Evolutionary conservation across 495 filamentous ascomycete genomes (phyloP).

Genomic region (Tuber umbilicatum): DNA sequence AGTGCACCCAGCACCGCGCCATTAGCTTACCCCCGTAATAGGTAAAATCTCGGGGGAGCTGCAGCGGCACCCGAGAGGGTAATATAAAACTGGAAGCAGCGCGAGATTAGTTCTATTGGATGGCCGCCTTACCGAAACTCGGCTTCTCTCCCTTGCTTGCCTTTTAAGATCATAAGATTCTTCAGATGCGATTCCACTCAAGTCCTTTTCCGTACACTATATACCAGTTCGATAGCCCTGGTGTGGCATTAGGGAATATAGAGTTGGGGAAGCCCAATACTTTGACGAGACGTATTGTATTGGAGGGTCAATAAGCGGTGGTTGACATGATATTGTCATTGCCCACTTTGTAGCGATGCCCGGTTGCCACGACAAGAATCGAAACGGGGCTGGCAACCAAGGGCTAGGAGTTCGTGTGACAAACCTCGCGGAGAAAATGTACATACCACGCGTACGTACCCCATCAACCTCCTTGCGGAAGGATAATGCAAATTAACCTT

Average conservation of each 20-base stretch:
- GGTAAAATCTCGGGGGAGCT: background rate
- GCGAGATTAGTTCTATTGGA: background rate
- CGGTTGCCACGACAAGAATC: background rate
- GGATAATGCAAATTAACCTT: conserved; percentile 24
- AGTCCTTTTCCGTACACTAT: too few species aligned
- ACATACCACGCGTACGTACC: conserved; percentile 17
- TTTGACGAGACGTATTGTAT: too few species aligned
- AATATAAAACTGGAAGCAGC: background rate
- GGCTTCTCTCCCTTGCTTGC: background rate
- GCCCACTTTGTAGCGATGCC: background rate
- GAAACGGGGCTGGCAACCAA: background rate
- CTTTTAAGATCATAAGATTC: background rate
- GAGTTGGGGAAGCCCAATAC: too few species aligned
- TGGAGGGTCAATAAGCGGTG: too few species aligned
- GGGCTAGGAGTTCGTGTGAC: conserved; percentile 4
- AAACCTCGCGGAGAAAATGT: background rate
- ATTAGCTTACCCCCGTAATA: background rate
- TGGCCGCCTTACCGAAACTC: background rate
- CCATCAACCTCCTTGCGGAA: conserved; percentile 6
- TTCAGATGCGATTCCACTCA: background rate
- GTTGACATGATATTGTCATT: background rate
- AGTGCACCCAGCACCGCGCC: too few species aligned
- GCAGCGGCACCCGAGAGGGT: background rate
- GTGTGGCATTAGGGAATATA: too few species aligned
- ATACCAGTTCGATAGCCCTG: too few species aligned